Conservation (phyloP, 2,329 filamentous ascomycete species). For the Exophiala viscosa region DNA sequence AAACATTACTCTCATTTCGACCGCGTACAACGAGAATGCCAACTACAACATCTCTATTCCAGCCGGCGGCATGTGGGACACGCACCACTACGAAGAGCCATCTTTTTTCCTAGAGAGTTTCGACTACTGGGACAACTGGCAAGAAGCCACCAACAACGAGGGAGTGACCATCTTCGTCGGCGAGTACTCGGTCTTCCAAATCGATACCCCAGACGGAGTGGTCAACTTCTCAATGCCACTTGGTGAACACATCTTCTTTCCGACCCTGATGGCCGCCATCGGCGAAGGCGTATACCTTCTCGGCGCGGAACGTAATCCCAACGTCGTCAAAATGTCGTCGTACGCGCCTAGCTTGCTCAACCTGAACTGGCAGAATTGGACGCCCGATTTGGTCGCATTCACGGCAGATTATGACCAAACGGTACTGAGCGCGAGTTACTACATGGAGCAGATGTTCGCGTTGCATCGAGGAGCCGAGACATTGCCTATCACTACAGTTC, state of each 20-base stretch:
- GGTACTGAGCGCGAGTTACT: slow-evolving; percentile 35
- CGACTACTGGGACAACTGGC: slow-evolving; percentile 42
- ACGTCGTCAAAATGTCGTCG: slow-evolving; percentile 12
- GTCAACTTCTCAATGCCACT: slow-evolving; percentile 47
- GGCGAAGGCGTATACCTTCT: slow-evolving; percentile 64
- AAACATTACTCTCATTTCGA: slow-evolving; percentile 53
- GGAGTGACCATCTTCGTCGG: slow-evolving; percentile 34
- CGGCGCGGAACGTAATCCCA: slow-evolving; percentile 52
- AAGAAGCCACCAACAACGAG: slow-evolving; percentile 26
- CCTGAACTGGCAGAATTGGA: slow-evolving; percentile 31
- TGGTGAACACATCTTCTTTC: slow-evolving; percentile 46
- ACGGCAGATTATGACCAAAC: slow-evolving; percentile 31
- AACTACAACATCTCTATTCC: slow-evolving; percentile 37
- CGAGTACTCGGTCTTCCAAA: slow-evolving; percentile 36
- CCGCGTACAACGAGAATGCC: slow-evolving; percentile 37
- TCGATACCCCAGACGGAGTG: slow-evolving; percentile 47
- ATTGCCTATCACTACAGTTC: slow-evolving; percentile 30
- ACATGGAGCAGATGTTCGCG: slow-evolving; percentile 37
- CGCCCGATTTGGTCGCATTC: slow-evolving; percentile 36
- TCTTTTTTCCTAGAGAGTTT: slow-evolving; percentile 42
- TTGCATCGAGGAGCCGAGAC: slow-evolving; percentile 33
- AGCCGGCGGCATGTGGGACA: slow-evolving; percentile 37
- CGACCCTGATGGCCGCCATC: slow-evolving; percentile 59
- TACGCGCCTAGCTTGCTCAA: slow-evolving; percentile 24
- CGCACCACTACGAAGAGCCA: slow-evolving; percentile 41